Conservation (phyloP, 257 asterid genomes). For the Euphrasia confusa region DNA sequence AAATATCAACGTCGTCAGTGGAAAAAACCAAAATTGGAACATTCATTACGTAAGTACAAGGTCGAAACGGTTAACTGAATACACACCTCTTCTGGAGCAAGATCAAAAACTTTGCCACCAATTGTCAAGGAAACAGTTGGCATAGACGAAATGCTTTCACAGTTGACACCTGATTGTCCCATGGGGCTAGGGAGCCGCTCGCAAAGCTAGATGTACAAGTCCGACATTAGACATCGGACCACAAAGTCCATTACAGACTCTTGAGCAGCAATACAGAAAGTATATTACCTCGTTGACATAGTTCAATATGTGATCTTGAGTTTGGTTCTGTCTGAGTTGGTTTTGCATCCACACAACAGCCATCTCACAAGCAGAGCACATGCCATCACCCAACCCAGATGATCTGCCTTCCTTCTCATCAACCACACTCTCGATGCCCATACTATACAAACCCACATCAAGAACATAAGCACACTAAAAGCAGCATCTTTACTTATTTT, state of each 20-base stretch:
- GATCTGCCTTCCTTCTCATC: conserved; percentile 56
- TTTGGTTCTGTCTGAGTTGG: conserved; percentile 75
- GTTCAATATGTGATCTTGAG: conserved; percentile 73
- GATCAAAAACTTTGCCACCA: conserved; percentile 67
- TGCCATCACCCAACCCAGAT: conserved; percentile 49
- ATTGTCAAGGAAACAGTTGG: conserved; percentile 82
- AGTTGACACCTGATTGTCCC: conserved; percentile 89
- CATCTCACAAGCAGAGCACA: conserved; percentile 98
- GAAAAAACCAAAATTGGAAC: neutral
- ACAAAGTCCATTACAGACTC: conserved; percentile 1
- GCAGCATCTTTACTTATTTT: neutral
- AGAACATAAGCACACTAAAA: neutral
- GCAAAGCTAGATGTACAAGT: conserved; percentile 48
- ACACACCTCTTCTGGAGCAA: conserved; percentile 71
- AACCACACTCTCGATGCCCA: conserved; percentile 76
- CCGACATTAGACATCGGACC: neutral
- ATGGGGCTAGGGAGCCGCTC: conserved; percentile 88
- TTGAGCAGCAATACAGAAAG: neutral
- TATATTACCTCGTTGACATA: conserved; percentile 67
- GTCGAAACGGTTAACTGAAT: neutral
- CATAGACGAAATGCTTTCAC: conserved; percentile 63
- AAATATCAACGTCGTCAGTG: neutral
- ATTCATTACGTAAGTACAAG: neutral
- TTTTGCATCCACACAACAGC: conserved; percentile 97
- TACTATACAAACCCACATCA: conserved; percentile 35